Conservation (phyloP, 371 early-diverging fungal genomes). For the Mortierella sp. region DNA sequence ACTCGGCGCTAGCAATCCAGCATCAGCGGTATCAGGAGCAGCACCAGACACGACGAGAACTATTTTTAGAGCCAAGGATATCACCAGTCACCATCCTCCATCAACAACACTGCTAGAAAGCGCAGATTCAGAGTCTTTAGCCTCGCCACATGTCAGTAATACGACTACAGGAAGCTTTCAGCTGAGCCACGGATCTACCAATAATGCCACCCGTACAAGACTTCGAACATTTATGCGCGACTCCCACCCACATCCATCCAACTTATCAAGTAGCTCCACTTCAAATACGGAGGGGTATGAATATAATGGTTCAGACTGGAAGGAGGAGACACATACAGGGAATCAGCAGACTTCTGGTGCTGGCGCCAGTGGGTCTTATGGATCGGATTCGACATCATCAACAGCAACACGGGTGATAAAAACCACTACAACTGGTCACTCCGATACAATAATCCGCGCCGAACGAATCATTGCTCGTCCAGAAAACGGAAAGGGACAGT, state of each 20-base stretch:
- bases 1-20: background rate
- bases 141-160: background rate
- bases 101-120: background rate
- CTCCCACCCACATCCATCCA: background rate
- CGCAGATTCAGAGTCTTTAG: background rate
- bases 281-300: background rate
- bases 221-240: background rate
- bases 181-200: background rate
- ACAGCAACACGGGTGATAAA: background rate
- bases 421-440: background rate
- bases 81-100: background rate
- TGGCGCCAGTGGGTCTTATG: background rate
- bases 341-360: background rate
- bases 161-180: background rate
- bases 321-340: background rate
- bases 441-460: constrained; percentile 16
- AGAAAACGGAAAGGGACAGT: background rate
- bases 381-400: background rate
- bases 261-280: background rate
- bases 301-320: background rate
- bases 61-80: constrained; percentile 21
- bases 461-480: constrained; percentile 21
- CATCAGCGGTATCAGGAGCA: background rate
- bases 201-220: background rate
- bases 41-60: background rate